These are phyloP conservation scores for Botrytis sinoallii DNA, from an alignment of 2,329 filamentous ascomycete genomes.

Conservation along the genomic window DNA sequence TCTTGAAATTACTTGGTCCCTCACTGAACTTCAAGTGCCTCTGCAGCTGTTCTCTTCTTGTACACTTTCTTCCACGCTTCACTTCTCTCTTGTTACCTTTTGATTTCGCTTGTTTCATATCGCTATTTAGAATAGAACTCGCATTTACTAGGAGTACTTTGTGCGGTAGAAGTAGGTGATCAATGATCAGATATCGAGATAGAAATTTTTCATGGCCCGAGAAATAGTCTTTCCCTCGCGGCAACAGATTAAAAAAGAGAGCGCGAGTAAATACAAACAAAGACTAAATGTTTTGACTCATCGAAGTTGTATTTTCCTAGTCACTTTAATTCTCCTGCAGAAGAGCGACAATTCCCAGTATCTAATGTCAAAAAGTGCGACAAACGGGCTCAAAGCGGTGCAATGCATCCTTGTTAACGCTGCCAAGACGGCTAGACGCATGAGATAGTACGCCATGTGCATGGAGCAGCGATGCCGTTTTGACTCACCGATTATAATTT, in stretches of 20 bases:
- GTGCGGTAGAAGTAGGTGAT: neutral
- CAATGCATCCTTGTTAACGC: neutral
- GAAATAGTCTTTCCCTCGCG: neutral
- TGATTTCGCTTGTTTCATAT: neutral
- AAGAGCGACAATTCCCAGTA: neutral
- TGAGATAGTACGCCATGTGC: neutral
- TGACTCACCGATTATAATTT: neutral
- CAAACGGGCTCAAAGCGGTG: neutral
- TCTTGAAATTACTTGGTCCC: neutral
- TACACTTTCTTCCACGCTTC: neutral
- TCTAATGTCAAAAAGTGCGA: neutral
- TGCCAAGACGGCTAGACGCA: neutral
- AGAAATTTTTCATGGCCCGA: too few relatives aligned
- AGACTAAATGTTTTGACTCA: neutral
- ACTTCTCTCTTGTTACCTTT: neutral
- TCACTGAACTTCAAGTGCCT: neutral
- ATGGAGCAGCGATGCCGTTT: neutral
- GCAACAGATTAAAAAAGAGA: neutral
- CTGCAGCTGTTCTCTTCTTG: neutral
- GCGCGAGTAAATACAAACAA: neutral
- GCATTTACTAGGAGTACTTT: neutral
- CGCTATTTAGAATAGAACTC: neutral
- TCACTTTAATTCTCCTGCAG: neutral
- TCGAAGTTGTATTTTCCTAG: neutral
- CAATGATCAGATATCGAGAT: neutral